Evolutionary conservation across 305 asterid genomes (phyloP), one percentile per base, ranked within the genome.

Genomic region (Coffea humblotiana): DNA sequence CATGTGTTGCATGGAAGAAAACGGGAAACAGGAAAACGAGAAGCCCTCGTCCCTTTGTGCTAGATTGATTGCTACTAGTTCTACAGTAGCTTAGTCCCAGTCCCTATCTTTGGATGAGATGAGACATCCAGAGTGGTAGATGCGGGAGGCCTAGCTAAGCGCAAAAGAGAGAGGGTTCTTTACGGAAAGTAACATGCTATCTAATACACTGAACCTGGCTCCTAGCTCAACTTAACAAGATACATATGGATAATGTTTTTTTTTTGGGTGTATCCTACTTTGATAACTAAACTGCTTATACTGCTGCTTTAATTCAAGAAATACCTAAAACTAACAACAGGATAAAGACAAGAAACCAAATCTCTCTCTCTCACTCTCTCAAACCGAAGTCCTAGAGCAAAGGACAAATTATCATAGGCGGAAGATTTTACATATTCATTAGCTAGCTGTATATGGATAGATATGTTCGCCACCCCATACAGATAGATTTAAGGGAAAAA

Each of bases 121-220:
- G 51, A 74, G 64, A 19, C 65, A 52, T 73, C 65, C 21, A 29
- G 21, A 37, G 2, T 3, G 43, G 43, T 37, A 4, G 43, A 37
- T 37, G 43, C 43, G 3, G 43, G 43, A 37, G 43, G 43, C 43
- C 43, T 37, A 5, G 43, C 5, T 37, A 37, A 37, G 43, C 43
- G 2, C 43, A 37, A 60, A 69, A 71, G 82, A 60, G 78, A 25
- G 74, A 47, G 16, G 78, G 70, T 79, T 72, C 78, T 72, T 79
- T 48, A 79, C 82, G 82, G 82, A 79, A 79, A 79, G 78, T 72
- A 79, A 40, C 19, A 10, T 8, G 0, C 25, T 11, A 37, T 29
- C 32, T 29, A 2, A 72, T 79, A 47, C 82, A 79, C 4, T 66
- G 82, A 79, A 79, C 76, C 82, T 79, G 71, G 51, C 77, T 73